These are phyloP conservation scores for Chalaropsis thielavioides DNA, from an alignment of 2,329 filamentous ascomycete genomes.

Conservation along the genomic window DNA sequence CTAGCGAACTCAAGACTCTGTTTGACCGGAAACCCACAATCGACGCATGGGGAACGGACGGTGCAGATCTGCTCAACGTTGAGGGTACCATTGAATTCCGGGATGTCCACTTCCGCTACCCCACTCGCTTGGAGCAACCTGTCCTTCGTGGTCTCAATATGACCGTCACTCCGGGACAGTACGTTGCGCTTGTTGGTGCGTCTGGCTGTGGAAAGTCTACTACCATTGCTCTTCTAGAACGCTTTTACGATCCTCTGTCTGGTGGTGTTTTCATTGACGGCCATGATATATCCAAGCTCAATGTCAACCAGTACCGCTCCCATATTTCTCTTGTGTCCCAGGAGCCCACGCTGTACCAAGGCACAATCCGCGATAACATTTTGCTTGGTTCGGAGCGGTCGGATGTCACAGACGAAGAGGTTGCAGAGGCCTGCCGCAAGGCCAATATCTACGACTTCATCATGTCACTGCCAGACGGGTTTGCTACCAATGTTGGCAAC, in stretches of 20 bases:
- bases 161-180: slow-evolving; percentile 60
- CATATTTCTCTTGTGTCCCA: slow-evolving; percentile 81
- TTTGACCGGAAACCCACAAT: slow-evolving; percentile 73
- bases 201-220: slow-evolving; percentile 92
- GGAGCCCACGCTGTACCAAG: slow-evolving; percentile 89
- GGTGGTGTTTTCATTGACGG: slow-evolving; percentile 74
- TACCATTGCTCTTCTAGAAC: slow-evolving; percentile 78
- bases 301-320: slow-evolving; percentile 73
- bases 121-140: slow-evolving; percentile 79
- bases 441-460: slow-evolving; percentile 92
- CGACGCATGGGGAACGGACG: slow-evolving; percentile 64
- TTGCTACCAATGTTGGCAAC: slow-evolving; percentile 71
- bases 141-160: slow-evolving; percentile 76
- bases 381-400: slow-evolving; percentile 55
- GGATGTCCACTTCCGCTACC: slow-evolving; percentile 88
- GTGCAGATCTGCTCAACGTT: slow-evolving; percentile 45
- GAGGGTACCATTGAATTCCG: slow-evolving; percentile 78
- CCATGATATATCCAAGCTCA: slow-evolving; percentile 64
- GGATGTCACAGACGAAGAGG: slow-evolving; percentile 53
- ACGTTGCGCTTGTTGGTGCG: slow-evolving; percentile 81
- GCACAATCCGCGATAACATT: slow-evolving; percentile 82
- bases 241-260: slow-evolving; percentile 80
- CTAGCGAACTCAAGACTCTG: slow-evolving; percentile 62
- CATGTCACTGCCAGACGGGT: slow-evolving; percentile 68
- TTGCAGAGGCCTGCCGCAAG: slow-evolving; percentile 70